Conservation (phyloP, 208 protist species). For the Herpetomonas muscarum region DNA sequence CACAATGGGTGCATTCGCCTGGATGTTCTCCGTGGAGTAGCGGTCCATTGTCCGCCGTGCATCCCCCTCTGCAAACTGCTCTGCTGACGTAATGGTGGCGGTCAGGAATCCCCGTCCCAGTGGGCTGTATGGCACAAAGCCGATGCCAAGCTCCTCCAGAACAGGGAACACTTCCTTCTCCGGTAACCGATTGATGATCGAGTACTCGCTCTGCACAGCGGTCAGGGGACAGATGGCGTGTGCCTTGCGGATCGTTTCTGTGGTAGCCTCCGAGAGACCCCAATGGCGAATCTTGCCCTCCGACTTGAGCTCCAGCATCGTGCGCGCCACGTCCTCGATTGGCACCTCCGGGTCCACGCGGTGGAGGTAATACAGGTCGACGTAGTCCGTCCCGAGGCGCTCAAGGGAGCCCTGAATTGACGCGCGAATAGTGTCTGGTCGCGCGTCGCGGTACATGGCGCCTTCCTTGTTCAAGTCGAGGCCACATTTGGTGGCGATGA, state of each 20-base stretch:
- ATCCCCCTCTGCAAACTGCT: constrained; percentile 9
- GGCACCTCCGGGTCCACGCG: constrained; percentile 23
- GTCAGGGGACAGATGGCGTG: constrained; percentile 31
- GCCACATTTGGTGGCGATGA: constrained; percentile 31
- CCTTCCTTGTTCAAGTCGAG: constrained; percentile 10
- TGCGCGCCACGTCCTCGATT: constrained; percentile 26
- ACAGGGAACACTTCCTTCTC: constrained; percentile 11
- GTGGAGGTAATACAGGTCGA: constrained; percentile 48
- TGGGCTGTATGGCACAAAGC: constrained; percentile 26
- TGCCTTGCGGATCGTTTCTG: constrained; percentile 19
- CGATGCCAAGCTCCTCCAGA: constrained; percentile 34
- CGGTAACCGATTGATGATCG: constrained; percentile 8
- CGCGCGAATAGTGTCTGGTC: constrained; percentile 14
- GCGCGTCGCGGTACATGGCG: constrained; percentile 4
- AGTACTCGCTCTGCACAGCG: constrained; percentile 36
- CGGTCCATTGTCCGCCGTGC: constrained; percentile 15
- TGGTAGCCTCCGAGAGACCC: constrained; percentile 22
- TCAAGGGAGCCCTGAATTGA: constrained; percentile 34
- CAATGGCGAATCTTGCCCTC: constrained; percentile 38
- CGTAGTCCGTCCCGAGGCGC: constrained; percentile 28
- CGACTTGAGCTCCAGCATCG: constrained; percentile 28
- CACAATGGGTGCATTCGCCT: constrained; percentile 8
- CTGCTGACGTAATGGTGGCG: constrained; percentile 12
- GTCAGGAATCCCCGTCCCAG: constrained; percentile 25
- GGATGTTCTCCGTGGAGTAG: constrained; percentile 7